phyloP scores from a whole-genome alignment of 2,329 filamentous ascomycete species.

The Hymenoscyphus repandus region DNA sequence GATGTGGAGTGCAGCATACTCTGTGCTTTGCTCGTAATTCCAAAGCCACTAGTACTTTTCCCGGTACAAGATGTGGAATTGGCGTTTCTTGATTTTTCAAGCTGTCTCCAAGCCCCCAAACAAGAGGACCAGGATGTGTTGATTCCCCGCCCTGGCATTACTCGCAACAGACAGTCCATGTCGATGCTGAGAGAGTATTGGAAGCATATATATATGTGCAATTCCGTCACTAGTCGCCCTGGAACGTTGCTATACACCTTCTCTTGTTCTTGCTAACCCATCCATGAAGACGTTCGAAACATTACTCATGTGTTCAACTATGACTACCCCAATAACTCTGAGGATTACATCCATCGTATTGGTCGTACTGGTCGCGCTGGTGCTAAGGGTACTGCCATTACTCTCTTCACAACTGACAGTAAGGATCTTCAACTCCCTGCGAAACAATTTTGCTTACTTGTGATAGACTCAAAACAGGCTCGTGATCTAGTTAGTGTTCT shows the following conservation, averaged over 20 bases:
- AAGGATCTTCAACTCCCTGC: constrained; percentile 43
- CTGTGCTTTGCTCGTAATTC: constrained; percentile 68
- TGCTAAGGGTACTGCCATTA: constrained; percentile 92
- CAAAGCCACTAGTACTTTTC: constrained; percentile 60
- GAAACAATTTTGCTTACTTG: constrained; percentile 21
- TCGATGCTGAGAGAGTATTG: constrained; percentile 36
- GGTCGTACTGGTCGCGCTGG: constrained; percentile 95
- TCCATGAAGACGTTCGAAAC: constrained; percentile 95
- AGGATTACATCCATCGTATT: constrained; percentile 97
- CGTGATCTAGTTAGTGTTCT: constrained; percentile 93
- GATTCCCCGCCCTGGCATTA: constrained; percentile 46
- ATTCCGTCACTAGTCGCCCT: constrained; percentile 39
- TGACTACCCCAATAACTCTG: constrained; percentile 99
- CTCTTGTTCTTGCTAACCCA: constrained; percentile 74
- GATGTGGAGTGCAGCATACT: constrained; percentile 66
- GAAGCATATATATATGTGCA: constrained; percentile 33
- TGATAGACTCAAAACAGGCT: constrained; percentile 80
- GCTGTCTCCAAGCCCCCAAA: constrained; percentile 64
- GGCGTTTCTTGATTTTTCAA: constrained; percentile 78
- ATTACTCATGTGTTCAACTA: constrained; percentile 99
- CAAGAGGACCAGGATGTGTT: constrained; percentile 54
- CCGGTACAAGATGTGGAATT: constrained; percentile 71
- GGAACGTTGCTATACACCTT: constrained; percentile 56
- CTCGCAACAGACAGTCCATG: constrained; percentile 36
- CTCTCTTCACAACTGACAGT: constrained; percentile 99